Conservation (phyloP, 2,329 filamentous ascomycete genomes). For the Pyrenophora seminiperda region DNA sequence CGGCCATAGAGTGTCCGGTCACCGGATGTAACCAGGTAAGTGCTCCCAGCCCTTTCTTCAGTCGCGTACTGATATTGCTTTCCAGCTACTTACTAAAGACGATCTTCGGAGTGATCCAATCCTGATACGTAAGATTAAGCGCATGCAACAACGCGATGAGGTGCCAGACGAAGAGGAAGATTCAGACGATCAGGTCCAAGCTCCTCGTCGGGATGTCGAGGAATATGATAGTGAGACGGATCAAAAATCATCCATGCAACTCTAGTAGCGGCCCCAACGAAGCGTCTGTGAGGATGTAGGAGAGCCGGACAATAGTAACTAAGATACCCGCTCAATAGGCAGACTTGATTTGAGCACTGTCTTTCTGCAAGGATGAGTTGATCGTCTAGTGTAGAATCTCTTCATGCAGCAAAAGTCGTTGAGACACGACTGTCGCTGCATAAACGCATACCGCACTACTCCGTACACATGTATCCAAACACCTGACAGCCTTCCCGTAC, state of each 20-base stretch:
- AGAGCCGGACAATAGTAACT: conserved; percentile 20
- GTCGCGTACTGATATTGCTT: conserved; percentile 4
- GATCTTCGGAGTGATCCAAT: conserved; percentile 40
- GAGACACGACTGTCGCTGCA: conserved; percentile 1
- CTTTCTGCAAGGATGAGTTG: too few relatives aligned
- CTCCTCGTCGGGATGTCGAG: conserved; percentile 2
- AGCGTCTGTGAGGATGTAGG: conserved; percentile 25
- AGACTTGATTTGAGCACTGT: not conserved
- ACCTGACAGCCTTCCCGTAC: not conserved
- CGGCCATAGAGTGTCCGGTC: conserved; percentile 63
- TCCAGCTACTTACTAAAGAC: conserved; percentile 37
- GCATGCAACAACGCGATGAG: conserved; percentile 39
- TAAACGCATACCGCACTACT: not conserved
- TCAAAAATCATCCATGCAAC: not conserved
- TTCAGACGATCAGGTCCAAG: conserved; percentile 32
- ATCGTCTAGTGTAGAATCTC: not conserved
- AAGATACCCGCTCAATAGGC: conserved; percentile 4
- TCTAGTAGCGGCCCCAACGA: conserved; percentile 13
- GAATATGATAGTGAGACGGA: conserved; percentile 3
- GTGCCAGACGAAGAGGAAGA: conserved; percentile 30
- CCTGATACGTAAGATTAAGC: conserved; percentile 46
- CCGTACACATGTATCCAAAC: not conserved
- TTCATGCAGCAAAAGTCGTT: not conserved
- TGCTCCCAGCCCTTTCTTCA: not conserved
- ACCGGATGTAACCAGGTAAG: conserved; percentile 63